Base-by-base conservation (phyloP, 2,329 filamentous ascomycete genomes). In the Parasarocladium wereldwijsianum region DNA sequence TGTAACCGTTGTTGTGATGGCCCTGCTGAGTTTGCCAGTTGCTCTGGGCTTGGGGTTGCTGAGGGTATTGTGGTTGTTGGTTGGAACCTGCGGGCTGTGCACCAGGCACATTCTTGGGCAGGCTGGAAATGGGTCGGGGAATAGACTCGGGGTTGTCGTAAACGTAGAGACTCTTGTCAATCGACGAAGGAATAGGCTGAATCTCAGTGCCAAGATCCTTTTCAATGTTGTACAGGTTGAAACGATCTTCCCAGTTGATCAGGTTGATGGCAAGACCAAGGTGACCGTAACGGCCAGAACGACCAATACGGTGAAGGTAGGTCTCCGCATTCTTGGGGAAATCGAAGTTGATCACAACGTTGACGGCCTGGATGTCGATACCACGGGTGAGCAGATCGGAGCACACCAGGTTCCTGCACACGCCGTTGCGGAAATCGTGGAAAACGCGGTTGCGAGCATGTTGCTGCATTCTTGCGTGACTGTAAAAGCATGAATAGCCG, bases 301-400 rank as follows among this genome's bases (percentile, higher is more conserved):
- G 83, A 64, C 90, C 90, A 51, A 98, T 98, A 43, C 90, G 84
- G 60, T 98, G 90, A 34, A 98, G 75, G 51, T 98, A 98, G 0
- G 90, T 98, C 60, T 98, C 90, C 11, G 90, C 92, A 47, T 98
- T 98, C 64, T 98, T 98, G 32, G 90, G 90, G 54, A 98, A 98
- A 49, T 98, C 90, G 48, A 98, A 98, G 63, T 98, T 98, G 71
- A 98, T 98, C 51, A 98, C 90, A 32, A 98, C 90, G 45, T 98
- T 98, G 49, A 98, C 90, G 32, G 90, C 90, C 57, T 98, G 90
- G 40, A 98, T 98, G 59, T 98, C 90, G 47, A 98, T 98, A 74
- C 90, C 90, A 58, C 90, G 86, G 39, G 90, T 98, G 39, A 98
- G 70, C 22, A 98, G 67, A 59, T 98, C 90, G 3, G 92, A 98